These are phyloP conservation scores for Nigrospora oryzae DNA, from an alignment of 2,329 filamentous ascomycete species.

Conservation along the genomic window DNA sequence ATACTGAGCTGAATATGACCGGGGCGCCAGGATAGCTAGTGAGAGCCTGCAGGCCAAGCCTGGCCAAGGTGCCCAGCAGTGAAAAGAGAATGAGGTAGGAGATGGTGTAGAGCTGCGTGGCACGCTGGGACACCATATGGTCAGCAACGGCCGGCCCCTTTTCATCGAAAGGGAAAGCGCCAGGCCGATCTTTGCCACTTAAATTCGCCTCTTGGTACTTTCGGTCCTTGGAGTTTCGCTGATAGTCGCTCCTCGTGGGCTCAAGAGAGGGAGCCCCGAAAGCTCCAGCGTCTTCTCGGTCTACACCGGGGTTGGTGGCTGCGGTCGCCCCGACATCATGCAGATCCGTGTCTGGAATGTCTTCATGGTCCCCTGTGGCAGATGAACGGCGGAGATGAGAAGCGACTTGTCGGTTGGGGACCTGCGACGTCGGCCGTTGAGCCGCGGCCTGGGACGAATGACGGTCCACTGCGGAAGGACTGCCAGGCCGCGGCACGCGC, in stretches of 20 bases:
- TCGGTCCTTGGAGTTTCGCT: conserved; percentile 5
- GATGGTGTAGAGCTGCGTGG: conserved; percentile 59
- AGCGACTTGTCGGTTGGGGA: conserved; percentile 6
- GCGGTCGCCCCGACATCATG: conserved; percentile 34
- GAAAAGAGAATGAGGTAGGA: conserved; percentile 83
- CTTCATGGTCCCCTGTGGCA: conserved; percentile 17
- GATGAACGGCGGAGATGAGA: conserved; percentile 8
- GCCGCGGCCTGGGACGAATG: too few relatives aligned
- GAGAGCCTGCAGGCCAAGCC: conserved; percentile 70
- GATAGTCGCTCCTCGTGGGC: conserved; percentile 19
- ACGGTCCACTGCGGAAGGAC: too few relatives aligned
- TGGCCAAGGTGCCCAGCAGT: conserved; percentile 73
- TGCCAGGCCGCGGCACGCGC: too few relatives aligned
- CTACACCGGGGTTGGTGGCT: conserved; percentile 32
- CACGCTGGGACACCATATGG: conserved; percentile 29
- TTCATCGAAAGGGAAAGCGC: too few relatives aligned
- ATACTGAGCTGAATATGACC: conserved; percentile 65
- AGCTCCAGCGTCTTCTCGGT: conserved; percentile 24
- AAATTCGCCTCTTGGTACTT: neutral
- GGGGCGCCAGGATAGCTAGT: conserved; percentile 74
- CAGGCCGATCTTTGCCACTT: too few relatives aligned
- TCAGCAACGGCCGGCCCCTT: too few relatives aligned
- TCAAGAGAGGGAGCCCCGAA: conserved; percentile 29
- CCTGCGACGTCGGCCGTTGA: neutral
- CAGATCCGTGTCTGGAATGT: conserved; percentile 27